Percentiles rank a stretch among this genome's conserved stretches.
phyloP scores from a whole-genome alignment of 2,329 filamentous ascomycete species.

The Ophiostoma populinum region DNA sequence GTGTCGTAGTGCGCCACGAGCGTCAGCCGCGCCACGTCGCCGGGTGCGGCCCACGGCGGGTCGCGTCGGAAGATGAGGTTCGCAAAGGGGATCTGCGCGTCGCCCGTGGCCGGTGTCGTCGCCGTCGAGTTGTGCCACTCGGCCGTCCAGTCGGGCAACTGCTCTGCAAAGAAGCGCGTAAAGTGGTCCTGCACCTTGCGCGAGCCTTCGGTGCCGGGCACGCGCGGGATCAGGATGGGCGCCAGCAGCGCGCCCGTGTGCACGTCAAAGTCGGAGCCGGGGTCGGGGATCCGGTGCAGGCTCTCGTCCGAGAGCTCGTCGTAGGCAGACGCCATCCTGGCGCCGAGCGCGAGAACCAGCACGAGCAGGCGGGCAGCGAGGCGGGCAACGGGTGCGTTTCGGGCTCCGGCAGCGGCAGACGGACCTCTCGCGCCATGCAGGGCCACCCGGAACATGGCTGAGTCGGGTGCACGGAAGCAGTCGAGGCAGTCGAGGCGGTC shows the following conservation, averaged over 20 bases:
- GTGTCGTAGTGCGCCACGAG: conserved; percentile 92
- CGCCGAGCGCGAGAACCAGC: conserved; percentile 9
- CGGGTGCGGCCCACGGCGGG: conserved; percentile 60
- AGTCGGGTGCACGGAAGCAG: too few relatives aligned
- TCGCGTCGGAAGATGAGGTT: conserved; percentile 80
- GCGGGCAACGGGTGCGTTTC: not conserved
- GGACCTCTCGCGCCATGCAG: too few relatives aligned
- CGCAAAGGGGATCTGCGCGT: conserved; percentile 58
- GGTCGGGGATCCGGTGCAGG: conserved; percentile 53
- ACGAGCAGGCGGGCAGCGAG: conserved; percentile 5
- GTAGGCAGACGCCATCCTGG: conserved; percentile 24
- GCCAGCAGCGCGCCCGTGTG: conserved; percentile 57
- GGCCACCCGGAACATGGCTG: too few relatives aligned
- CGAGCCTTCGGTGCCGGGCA: conserved; percentile 71
- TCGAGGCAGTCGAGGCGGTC: too few relatives aligned
- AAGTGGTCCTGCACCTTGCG: conserved; percentile 63
- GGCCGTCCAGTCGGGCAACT: conserved; percentile 64
- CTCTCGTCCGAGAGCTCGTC: conserved; percentile 54
- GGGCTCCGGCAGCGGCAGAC: too few relatives aligned
- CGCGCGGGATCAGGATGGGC: conserved; percentile 73
- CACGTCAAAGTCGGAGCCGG: conserved; percentile 63
- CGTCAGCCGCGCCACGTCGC: conserved; percentile 65
- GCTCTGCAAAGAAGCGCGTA: conserved; percentile 56
- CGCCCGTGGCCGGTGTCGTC: conserved; percentile 58
- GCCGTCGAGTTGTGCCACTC: conserved; percentile 82